These are phyloP conservation scores for Botryosphaeria dothidea DNA, from an alignment of 2,329 filamentous ascomycete genomes.

Conservation along the genomic window DNA sequence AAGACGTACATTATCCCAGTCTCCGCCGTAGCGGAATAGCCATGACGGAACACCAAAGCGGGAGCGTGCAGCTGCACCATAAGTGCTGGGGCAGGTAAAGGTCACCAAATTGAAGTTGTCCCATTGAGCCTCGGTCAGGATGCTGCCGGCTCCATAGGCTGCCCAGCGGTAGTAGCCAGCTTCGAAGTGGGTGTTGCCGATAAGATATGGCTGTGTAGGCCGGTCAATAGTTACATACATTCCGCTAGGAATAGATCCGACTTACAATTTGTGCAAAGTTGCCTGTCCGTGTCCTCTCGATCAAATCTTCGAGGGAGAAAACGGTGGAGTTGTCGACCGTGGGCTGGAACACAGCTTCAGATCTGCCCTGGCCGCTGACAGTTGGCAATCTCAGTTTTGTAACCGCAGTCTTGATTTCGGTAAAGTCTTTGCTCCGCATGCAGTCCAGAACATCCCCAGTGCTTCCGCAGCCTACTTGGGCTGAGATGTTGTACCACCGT, in stretches of 20 bases:
- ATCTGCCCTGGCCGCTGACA: conserved; percentile 17
- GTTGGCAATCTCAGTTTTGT: conserved; percentile 25
- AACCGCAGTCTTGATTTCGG: conserved; percentile 28
- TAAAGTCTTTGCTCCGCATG: conserved; percentile 33
- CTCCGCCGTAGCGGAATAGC: conserved; percentile 39
- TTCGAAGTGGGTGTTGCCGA: conserved; percentile 30
- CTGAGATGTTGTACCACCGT: conserved; percentile 40
- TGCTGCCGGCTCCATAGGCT: conserved; percentile 26
- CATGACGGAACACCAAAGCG: conserved; percentile 34
- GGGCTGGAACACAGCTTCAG: conserved; percentile 25
- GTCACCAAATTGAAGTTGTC: conserved; percentile 27
- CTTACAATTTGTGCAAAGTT: conserved; percentile 5
- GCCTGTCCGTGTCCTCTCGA: not conserved
- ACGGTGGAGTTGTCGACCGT: not conserved
- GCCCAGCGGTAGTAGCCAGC: conserved; percentile 32
- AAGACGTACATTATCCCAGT: conserved; percentile 37
- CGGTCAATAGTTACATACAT: not conserved
- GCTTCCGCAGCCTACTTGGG: conserved; percentile 38
- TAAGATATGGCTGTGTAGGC: conserved; percentile 14
- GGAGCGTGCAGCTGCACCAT: conserved; percentile 26
- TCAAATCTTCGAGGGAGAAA: not conserved
- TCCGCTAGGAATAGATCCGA: too few species aligned
- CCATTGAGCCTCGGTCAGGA: conserved; percentile 29
- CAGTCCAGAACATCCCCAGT: conserved; percentile 35
- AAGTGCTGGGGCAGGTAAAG: conserved; percentile 29